These are phyloP conservation scores for Solanum infundibuliforme DNA, from an alignment of 257 asterid species.

Conservation along the genomic window DNA sequence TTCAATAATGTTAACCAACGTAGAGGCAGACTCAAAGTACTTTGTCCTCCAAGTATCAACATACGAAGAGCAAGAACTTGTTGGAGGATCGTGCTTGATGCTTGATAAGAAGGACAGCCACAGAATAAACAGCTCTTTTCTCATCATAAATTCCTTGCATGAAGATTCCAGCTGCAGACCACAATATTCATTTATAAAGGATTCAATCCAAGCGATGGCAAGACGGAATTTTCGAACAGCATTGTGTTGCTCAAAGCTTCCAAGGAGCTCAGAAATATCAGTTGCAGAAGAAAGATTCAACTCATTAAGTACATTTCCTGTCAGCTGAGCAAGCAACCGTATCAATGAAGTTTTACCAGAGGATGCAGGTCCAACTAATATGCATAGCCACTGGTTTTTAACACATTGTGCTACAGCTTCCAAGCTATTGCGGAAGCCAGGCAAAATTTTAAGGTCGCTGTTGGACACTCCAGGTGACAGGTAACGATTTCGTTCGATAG, in stretches of 20 bases:
- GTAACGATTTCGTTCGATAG: constrained; percentile 43
- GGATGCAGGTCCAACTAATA: constrained; percentile 83
- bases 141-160: constrained; percentile 23
- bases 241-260: constrained; percentile 92
- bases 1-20: constrained; percentile 54
- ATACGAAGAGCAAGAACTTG: constrained; percentile 21
- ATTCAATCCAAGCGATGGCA: constrained; percentile 54
- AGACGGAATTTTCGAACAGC: constrained; percentile 68
- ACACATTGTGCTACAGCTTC: constrained; percentile 71
- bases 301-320: constrained; percentile 81
- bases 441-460: constrained; percentile 54
- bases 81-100: constrained; percentile 19
- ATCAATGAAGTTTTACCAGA: constrained; percentile 86
- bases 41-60: constrained; percentile 31
- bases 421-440: constrained; percentile 54
- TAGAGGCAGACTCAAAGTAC: constrained; percentile 31
- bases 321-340: constrained; percentile 69
- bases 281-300: constrained; percentile 89
- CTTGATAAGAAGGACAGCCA: constrained; percentile 68
- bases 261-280: constrained; percentile 91
- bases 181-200: constrained; percentile 61
- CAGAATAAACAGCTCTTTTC: constrained; percentile 34
- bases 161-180: constrained; percentile 51
- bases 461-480: constrained; percentile 36
- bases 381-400: constrained; percentile 85